Conservation (phyloP, 495 filamentous ascomycete genomes). For the Echria macrotheca region DNA sequence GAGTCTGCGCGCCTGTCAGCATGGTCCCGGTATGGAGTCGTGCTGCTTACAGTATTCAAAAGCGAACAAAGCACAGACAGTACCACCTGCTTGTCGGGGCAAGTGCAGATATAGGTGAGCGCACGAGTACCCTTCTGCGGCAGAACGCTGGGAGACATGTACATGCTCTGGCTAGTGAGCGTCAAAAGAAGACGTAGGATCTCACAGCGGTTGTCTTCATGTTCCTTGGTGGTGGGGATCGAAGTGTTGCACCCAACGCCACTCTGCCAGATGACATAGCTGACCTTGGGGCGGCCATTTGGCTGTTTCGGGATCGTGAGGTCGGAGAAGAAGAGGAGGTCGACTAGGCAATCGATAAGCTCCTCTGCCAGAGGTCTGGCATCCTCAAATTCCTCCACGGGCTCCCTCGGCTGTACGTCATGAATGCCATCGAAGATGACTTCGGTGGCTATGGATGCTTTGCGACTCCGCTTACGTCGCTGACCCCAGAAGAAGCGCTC, state of each 20-base stretch:
- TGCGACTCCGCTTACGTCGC: slow-evolving; percentile 57
- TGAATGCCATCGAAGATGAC: slow-evolving; percentile 78
- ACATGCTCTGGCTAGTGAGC: slow-evolving; percentile 85
- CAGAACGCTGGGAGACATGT: slow-evolving; percentile 75
- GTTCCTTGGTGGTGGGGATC: slow-evolving; percentile 80
- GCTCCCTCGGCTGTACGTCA: slow-evolving; percentile 47
- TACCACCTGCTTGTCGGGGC: slow-evolving; percentile 85
- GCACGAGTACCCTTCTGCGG: slow-evolving; percentile 82
- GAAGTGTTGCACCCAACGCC: slow-evolving; percentile 92
- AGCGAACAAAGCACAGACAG: slow-evolving; percentile 86
- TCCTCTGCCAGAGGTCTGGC: slow-evolving; percentile 88
- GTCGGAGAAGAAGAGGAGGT: slow-evolving; percentile 85
- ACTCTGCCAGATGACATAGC: slow-evolving; percentile 95
- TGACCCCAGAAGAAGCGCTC: slow-evolving; percentile 86
- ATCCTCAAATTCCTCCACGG: slow-evolving; percentile 65
- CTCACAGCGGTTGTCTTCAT: slow-evolving; percentile 88
- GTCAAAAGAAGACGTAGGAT: slow-evolving; percentile 82
- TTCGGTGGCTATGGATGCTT: slow-evolving; percentile 53
- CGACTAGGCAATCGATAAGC: slow-evolving; percentile 83
- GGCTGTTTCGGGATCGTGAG: slow-evolving; percentile 70
- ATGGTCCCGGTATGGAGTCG: not conserved
- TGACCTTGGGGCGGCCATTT: slow-evolving; percentile 72
- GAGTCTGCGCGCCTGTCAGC: slow-evolving; percentile 52
- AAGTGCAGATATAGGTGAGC: slow-evolving; percentile 81
- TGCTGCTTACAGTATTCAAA: slow-evolving; percentile 90